Evolutionary conservation across 2,329 filamentous ascomycete genomes (phyloP), one percentile per base, ranked within the genome.

Genomic region (Colletotrichum sp.): DNA sequence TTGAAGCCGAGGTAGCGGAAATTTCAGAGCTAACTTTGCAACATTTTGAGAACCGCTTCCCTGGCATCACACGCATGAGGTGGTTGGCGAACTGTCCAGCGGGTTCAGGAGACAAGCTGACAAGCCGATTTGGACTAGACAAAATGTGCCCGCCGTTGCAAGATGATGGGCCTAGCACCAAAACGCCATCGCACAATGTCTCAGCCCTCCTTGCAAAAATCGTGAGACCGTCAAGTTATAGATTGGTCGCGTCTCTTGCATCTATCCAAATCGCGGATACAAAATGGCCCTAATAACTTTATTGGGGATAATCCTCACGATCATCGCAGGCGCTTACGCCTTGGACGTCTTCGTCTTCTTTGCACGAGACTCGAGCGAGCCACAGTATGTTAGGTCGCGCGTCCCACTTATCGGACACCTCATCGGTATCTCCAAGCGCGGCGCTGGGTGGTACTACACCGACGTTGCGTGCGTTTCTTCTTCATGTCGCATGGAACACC

Each of bases 401-500:
- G 28, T 75, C n/a, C 73, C 73, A n/a, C 70, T 75, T 15, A 39
- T 75, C 8, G 73, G 73, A 1, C 69, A 75, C 8, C 36, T 75
- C 27, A 34, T 75, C 39, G 73, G 69, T 30, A 16, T 71, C 30
- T 32, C 30, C 22, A 66, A 32, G 62, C 34, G 61, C 13, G 62
- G 61, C 8, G 15, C 69, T 16, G 71, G 71, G 13, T 16, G 9
- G 22, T 65, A 74, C 34, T 70, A 39, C 18, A 58, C 58, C 34
- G 28, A 74, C 7, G 13, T 74, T 5, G 71, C 36, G 71, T 65
- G 10, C 64, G 58, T 36, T 5, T 16, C 18, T n/a, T n/a, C n/a
- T n/a, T n/a, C n/a, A n/a, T n/a, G n/a, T n/a, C n/a, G n/a, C n/a
- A n/a, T n/a, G n/a, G n/a, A n/a, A n/a, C n/a, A n/a, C n/a, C n/a